A percentile compares a stretch with the other conserved stretches of the same genome.
phyloP scores from a whole-genome alignment of 2,329 filamentous ascomycete species.

The Calonectria pseudoturangicola region DNA sequence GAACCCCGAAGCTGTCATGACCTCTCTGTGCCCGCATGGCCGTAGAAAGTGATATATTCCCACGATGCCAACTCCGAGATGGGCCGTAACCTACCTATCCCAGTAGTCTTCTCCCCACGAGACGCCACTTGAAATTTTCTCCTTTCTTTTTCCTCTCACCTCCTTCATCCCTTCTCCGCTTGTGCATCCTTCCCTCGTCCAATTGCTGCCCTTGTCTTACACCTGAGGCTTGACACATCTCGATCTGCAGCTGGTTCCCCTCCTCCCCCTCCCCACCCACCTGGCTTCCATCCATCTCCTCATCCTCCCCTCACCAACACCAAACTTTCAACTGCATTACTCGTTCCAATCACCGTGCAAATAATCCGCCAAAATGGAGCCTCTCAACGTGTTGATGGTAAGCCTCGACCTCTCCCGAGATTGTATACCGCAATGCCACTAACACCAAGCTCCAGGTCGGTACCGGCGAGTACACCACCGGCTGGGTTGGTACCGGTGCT shows the following conservation, averaged over 20 bases:
- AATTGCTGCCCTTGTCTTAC: constrained; percentile 10
- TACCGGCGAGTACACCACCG: constrained; percentile 97
- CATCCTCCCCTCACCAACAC: constrained; percentile 18
- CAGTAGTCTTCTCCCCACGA: constrained; percentile 5
- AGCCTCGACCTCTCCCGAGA: constrained; percentile 46
- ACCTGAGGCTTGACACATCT: constrained; percentile 7
- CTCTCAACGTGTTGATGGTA: constrained; percentile 82
- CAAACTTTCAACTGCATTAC: constrained; percentile 2
- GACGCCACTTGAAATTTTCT: constrained; percentile 22
- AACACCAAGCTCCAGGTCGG: constrained; percentile 76
- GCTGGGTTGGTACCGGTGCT: constrained; percentile 88
- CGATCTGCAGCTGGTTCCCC: constrained; percentile 43
- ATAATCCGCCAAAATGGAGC: constrained; percentile 66
- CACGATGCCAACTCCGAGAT: constrained; percentile 37
- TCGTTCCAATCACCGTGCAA: constrained; percentile 17
- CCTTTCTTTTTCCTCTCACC: constrained; percentile 25
- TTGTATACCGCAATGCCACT: constrained; percentile 10
- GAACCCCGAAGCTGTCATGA: constrained; percentile 51
- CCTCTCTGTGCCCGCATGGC: constrained; percentile 31
- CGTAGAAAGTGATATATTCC: constrained; percentile 38
- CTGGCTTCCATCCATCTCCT: constrained; percentile 33
- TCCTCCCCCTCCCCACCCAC: constrained; percentile 48
- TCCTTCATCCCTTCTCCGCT: constrained; percentile 5
- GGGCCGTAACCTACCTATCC: constrained; percentile 25
- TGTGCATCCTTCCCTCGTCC: constrained; percentile 17